These are phyloP conservation scores for Leishmania lainsoni DNA, from an alignment of 208 protist genomes.

Conservation along the genomic window DNA sequence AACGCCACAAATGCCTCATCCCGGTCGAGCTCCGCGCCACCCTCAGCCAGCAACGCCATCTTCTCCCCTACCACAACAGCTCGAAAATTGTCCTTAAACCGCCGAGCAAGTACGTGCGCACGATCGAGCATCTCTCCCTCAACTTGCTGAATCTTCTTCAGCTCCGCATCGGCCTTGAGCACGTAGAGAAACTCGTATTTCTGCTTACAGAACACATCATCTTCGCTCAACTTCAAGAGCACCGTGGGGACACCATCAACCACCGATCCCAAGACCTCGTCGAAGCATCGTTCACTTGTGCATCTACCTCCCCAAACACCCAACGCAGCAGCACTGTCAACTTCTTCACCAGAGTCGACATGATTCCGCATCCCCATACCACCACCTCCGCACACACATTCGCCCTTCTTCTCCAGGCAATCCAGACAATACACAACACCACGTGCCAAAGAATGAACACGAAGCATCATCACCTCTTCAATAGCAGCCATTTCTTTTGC, in stretches of 20 bases:
- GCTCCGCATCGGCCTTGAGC: accelerated
- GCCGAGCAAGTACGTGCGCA: constrained; percentile 34
- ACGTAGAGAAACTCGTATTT: neutral
- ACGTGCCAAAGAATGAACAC: neutral
- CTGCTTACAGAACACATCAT: neutral
- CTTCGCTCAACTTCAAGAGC: neutral
- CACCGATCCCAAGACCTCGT: neutral
- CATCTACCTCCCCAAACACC: neutral
- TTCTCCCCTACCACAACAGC: constrained; percentile 12
- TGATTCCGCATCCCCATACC: neutral
- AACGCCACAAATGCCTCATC: constrained; percentile 57
- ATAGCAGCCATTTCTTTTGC: constrained; percentile 13
- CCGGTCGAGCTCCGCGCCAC: constrained; percentile 48
- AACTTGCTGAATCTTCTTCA: neutral
- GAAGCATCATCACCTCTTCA: neutral
- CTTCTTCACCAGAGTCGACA: no score
- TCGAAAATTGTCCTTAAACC: constrained; percentile 11
- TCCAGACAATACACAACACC: no score
- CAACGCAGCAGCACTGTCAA: no score
- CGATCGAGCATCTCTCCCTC: constrained; percentile 47
- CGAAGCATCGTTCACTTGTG: neutral
- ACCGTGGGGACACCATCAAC: neutral
- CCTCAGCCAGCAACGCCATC: constrained; percentile 51
- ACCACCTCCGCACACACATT: no score
- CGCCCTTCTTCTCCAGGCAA: no score